These are phyloP conservation scores for Hypoxylon sp. DNA, from an alignment of 2,329 filamentous ascomycete species.

Conservation along the genomic window DNA sequence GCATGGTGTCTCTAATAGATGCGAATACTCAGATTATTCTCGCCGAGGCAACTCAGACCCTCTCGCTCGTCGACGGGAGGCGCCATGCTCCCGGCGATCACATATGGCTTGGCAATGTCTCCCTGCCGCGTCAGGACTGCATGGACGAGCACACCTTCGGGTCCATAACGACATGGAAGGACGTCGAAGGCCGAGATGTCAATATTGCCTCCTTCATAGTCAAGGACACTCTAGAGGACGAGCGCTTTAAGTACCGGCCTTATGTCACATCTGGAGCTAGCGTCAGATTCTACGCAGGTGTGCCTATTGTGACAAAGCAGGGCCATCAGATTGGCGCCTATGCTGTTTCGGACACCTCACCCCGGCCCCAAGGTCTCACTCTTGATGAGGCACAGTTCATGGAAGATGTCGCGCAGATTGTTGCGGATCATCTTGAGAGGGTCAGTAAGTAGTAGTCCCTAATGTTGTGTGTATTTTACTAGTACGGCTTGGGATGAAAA, in stretches of 20 bases:
- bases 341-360: conserved; percentile 66
- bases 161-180: conserved; percentile 33
- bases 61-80: conserved; percentile 57
- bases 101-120: conserved; percentile 49
- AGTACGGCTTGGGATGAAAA: too few relatives aligned
- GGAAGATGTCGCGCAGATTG: conserved; percentile 68
- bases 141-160: conserved; percentile 44
- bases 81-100: conserved; percentile 46
- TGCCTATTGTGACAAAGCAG: conserved; percentile 70
- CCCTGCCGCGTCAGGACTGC: conserved; percentile 44
- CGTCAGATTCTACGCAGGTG: conserved; percentile 60
- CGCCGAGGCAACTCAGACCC: conserved; percentile 65
- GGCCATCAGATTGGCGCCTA: conserved; percentile 73
- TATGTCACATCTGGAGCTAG: conserved; percentile 55
- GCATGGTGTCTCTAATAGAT: conserved; percentile 66
- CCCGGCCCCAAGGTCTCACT: conserved; percentile 64
- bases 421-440: conserved; percentile 74
- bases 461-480: too few relatives aligned
- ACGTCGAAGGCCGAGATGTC: conserved; percentile 32
- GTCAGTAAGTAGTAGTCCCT: conserved; percentile 55
- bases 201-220: conserved; percentile 51
- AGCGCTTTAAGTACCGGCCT: conserved; percentile 54
- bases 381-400: conserved; percentile 67
- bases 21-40: conserved; percentile 64
- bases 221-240: conserved; percentile 53